phyloP scores from a whole-genome alignment of 805 yeast genomes.

The Metschnikowia lachancei region DNA sequence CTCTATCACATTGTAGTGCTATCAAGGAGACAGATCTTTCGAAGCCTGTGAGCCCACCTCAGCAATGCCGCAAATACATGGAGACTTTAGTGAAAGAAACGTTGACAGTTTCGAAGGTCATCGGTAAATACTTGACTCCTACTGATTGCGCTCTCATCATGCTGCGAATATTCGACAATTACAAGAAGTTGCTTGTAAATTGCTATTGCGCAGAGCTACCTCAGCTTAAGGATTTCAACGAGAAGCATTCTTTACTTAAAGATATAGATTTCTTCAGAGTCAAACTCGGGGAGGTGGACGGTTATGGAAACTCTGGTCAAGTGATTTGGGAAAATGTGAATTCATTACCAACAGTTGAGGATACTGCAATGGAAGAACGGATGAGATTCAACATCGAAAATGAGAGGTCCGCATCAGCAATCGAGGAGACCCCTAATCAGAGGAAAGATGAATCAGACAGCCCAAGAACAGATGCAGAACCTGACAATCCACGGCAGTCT shows the following conservation, averaged over 20 bases:
- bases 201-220: constrained; percentile 48
- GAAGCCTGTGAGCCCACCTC: constrained; percentile 38
- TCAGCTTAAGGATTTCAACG: constrained; percentile 48
- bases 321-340: constrained; percentile 61
- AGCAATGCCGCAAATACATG: constrained; percentile 62
- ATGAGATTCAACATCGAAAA: constrained; percentile 41
- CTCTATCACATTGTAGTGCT: constrained; percentile 48
- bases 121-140: constrained; percentile 56
- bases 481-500: not conserved
- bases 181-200: constrained; percentile 53
- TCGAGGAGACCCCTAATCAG: constrained; percentile 17
- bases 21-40: constrained; percentile 52
- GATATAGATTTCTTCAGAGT: constrained; percentile 65
- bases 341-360: constrained; percentile 49
- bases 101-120: constrained; percentile 56
- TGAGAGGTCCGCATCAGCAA: constrained; percentile 2
- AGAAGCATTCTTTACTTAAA: constrained; percentile 52
- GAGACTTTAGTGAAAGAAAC: constrained; percentile 65
- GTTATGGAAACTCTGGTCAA: constrained; percentile 61
- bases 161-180: constrained; percentile 53
- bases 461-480: not conserved
- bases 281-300: constrained; percentile 56
- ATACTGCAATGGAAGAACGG: constrained; percentile 43
- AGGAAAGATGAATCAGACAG: constrained; percentile 3
- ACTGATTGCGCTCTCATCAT: constrained; percentile 45